Conservation (phyloP, 2,329 filamentous ascomycete species). For the Cryoendolithus antarcticus region DNA sequence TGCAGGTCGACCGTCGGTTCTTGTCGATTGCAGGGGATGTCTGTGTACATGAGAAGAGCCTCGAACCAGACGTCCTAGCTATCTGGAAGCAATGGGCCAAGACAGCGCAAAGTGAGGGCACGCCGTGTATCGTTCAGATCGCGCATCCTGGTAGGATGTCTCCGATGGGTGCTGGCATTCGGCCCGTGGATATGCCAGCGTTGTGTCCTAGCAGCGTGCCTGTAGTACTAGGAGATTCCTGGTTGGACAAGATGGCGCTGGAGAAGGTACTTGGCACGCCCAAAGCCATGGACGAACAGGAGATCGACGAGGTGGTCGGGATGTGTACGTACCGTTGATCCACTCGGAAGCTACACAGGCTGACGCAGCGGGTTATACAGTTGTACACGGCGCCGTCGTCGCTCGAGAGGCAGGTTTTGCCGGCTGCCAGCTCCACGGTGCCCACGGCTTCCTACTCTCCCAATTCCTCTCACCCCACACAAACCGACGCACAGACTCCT, state of each 20-base stretch:
- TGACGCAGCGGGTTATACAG: too few relatives aligned
- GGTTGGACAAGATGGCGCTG: slow-evolving; percentile 22
- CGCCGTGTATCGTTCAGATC: slow-evolving; percentile 32
- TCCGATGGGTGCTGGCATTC: slow-evolving; percentile 26
- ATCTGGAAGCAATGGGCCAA: slow-evolving; percentile 24
- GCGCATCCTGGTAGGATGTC: slow-evolving; percentile 35
- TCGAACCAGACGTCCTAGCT: slow-evolving; percentile 13
- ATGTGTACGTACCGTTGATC: slow-evolving; percentile 24
- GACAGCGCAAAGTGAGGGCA: slow-evolving; percentile 27
- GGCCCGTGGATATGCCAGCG: slow-evolving; percentile 22
- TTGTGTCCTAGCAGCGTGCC: slow-evolving; percentile 30
- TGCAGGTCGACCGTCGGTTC: slow-evolving; percentile 34
- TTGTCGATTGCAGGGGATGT: slow-evolving; percentile 24
- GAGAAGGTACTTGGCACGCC: slow-evolving; percentile 33
- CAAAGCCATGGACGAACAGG: slow-evolving; percentile 41
- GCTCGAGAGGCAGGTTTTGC: slow-evolving; percentile 39
- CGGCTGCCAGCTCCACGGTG: slow-evolving; percentile 43
- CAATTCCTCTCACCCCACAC: slow-evolving; percentile 30
- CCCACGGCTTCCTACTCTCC: slow-evolving; percentile 38
- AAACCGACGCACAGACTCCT: slow-evolving; percentile 36
- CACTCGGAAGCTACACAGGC: too few relatives aligned
- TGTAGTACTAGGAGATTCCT: slow-evolving; percentile 26
- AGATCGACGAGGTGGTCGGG: slow-evolving; percentile 42
- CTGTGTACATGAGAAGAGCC: slow-evolving; percentile 13
- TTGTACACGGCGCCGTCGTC: slow-evolving; percentile 41